phyloP scores from a whole-genome alignment of 208 protist genomes.

The Lotmaria passim region DNA sequence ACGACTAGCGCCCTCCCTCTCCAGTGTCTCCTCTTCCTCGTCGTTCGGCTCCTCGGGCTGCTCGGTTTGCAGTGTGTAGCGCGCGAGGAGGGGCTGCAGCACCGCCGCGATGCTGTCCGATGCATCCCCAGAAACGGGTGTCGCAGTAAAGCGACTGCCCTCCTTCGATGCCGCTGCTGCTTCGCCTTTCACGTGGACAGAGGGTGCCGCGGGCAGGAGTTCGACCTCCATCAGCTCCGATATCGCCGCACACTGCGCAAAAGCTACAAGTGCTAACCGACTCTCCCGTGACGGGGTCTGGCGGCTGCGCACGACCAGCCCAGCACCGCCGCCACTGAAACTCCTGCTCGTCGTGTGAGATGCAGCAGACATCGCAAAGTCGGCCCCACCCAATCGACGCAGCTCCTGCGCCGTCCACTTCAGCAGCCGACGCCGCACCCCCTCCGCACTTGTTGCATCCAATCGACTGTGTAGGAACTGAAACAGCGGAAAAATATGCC shows the following conservation, averaged over 20 bases:
- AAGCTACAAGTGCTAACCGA: constrained; percentile 57
- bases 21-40: background rate
- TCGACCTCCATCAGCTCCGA: constrained; percentile 58
- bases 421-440: constrained; percentile 63
- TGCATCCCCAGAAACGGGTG: constrained; percentile 12
- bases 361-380: background rate
- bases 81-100: constrained; percentile 47
- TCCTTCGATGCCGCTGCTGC: background rate
- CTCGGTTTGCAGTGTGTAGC: constrained; percentile 44
- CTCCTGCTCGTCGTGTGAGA: background rate
- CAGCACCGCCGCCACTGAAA: background rate
- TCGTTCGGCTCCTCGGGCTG: constrained; percentile 3
- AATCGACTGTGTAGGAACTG: constrained; percentile 51
- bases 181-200: background rate
- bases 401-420: constrained; percentile 75
- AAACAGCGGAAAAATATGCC: constrained; percentile 70
- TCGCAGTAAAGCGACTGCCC: constrained; percentile 8
- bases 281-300: constrained; percentile 22
- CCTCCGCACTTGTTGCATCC: constrained; percentile 51
- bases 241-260: constrained; percentile 81
- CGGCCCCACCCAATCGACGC: constrained; percentile 18
- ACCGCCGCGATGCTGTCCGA: constrained; percentile 34
- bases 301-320: constrained; percentile 9
- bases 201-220: constrained; percentile 30
- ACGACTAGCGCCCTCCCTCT: too few relatives aligned